Conservation (phyloP, 192 early-diverging fungal genomes). For the Gigaspora rosea region DNA sequence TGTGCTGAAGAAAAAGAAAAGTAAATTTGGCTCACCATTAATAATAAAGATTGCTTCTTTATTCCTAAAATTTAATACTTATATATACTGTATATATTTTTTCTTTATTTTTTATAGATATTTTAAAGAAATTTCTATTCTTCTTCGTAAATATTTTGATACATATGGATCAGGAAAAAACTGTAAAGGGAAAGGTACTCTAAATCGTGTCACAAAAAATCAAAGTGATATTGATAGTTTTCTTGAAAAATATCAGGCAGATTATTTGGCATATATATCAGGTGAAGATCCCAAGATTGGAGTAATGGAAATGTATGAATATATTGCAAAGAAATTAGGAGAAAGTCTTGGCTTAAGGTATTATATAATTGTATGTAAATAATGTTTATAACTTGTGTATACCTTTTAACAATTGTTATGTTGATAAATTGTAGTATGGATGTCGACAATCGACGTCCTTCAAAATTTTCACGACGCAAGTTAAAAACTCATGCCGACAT, state of each 20-base stretch:
- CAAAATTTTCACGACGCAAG: constrained; percentile 6
- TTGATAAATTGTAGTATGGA: neutral
- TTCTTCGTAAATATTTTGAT: constrained; percentile 16
- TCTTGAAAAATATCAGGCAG: neutral
- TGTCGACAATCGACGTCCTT: neutral
- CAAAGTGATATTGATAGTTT: neutral
- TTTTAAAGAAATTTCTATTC: constrained; percentile 28
- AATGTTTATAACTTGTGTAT: neutral
- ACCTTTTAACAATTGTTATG: neutral
- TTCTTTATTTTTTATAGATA: constrained; percentile 22
- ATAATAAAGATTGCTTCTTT: neutral
- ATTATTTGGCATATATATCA: constrained; percentile 20
- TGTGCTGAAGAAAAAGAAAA: constrained; percentile 26
- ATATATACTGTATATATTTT: too few species aligned
- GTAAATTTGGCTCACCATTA: neutral
- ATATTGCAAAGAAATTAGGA: constrained; percentile 36
- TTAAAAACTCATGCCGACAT: constrained; percentile 24
- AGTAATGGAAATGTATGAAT: constrained; percentile 30
- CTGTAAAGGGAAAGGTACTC: neutral
- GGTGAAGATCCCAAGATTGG: neutral
- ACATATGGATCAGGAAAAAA: neutral
- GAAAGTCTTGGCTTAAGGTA: constrained; percentile 7
- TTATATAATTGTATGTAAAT: neutral
- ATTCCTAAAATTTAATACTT: too few species aligned
- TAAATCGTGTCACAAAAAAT: constrained; percentile 2